Percentiles rank a stretch among this genome's conserved stretches.
Evolutionary conservation across 306 rosid species (phyloP).

Genomic region (Acacia crassicarpa): DNA sequence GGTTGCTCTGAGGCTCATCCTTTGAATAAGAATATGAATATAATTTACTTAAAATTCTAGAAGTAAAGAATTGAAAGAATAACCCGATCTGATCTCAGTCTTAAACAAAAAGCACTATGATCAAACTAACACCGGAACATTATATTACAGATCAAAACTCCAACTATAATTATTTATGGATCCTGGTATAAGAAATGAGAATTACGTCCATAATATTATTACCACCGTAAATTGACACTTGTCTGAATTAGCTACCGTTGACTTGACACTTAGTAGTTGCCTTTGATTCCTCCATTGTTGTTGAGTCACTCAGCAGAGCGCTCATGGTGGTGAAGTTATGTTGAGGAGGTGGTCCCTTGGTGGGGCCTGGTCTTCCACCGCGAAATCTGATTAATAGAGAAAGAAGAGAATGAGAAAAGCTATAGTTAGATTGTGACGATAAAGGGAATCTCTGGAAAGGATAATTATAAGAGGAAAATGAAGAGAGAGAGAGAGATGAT

Average conservation of each 20-base stretch:
- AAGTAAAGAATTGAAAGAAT: no score
- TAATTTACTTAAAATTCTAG: no score
- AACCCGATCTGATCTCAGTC: not conserved
- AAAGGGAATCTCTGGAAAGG: not conserved
- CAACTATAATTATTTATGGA: no score
- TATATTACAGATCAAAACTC: not conserved
- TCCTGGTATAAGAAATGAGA: no score
- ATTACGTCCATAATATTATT: no score
- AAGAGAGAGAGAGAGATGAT: not conserved
- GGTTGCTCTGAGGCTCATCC: no score
- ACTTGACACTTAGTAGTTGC: not conserved
- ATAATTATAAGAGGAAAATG: not conserved
- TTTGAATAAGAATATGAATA: no score
- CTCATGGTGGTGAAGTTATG: not conserved
- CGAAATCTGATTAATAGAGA: not conserved
- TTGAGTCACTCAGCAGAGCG: not conserved
- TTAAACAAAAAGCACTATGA: no score
- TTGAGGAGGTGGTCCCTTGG: not conserved
- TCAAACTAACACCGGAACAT: no score
- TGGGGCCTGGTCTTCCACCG: not conserved
- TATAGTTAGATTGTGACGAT: not conserved
- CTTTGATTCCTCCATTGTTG: not conserved
- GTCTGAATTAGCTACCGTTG: not conserved
- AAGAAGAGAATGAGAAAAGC: not conserved
- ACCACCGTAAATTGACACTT: no score